These are phyloP conservation scores for Lepiota venenata DNA, from an alignment of 768 basidiomycete genomes.

Conservation along the genomic window DNA sequence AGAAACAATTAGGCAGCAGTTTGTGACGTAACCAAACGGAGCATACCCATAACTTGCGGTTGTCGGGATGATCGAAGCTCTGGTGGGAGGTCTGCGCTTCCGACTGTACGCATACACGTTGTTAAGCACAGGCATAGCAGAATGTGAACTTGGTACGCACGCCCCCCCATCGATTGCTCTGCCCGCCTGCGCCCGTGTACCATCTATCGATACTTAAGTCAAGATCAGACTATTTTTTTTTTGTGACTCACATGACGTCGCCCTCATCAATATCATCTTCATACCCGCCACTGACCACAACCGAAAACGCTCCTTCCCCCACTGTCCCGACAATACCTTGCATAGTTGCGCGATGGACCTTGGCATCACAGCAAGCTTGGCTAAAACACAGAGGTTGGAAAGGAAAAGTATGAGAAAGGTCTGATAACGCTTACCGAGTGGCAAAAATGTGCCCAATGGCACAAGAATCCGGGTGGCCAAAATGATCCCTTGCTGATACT, in stretches of 20 bases:
- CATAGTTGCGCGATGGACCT: conserved; percentile 24
- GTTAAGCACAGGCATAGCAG: background rate
- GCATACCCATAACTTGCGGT: conserved; percentile 23
- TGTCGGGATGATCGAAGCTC: conserved; percentile 30
- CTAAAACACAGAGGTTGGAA: conserved; percentile 15
- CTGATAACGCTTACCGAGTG: conserved; percentile 1
- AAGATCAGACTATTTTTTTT: too few species aligned
- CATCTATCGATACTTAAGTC: conserved; percentile 17
- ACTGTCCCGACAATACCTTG: conserved; percentile 34
- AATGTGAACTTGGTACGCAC: background rate
- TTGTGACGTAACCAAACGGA: background rate
- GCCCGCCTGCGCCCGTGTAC: conserved; percentile 40
- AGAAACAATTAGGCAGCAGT: background rate
- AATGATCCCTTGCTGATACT: conserved; percentile 3
- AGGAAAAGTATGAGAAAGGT: background rate
- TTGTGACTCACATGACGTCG: conserved; percentile 32
- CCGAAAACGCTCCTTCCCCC: conserved; percentile 33
- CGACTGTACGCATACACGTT: conserved; percentile 17
- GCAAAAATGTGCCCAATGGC: conserved; percentile 3
- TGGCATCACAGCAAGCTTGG: conserved; percentile 19
- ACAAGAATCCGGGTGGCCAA: conserved; percentile 6
- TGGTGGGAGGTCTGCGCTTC: conserved; percentile 29
- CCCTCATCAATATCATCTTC: conserved; percentile 39
- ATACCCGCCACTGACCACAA: conserved; percentile 38
- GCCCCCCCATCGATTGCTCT: background rate